phyloP scores from a whole-genome alignment of 2,329 filamentous ascomycete genomes.

The Nemania sp. region DNA sequence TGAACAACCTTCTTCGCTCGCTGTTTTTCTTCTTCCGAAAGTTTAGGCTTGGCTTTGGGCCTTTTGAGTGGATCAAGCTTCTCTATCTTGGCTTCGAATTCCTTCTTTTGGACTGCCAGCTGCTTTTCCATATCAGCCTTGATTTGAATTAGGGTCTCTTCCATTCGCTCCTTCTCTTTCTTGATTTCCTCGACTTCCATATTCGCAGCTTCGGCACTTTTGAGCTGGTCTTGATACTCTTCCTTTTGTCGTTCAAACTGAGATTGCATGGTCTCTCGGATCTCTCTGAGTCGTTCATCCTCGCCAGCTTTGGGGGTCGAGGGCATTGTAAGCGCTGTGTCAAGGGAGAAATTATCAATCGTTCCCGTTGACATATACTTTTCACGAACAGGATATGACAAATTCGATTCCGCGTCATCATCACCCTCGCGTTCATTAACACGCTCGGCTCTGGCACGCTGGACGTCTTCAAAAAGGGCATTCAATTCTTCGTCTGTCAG shows the following conservation, averaged over 20 bases:
- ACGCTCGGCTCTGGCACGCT: conserved; percentile 82
- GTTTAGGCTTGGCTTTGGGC: conserved; percentile 69
- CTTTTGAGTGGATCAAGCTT: conserved; percentile 75
- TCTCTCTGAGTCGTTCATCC: conserved; percentile 79
- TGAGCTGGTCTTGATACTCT: conserved; percentile 82
- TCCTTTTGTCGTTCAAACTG: conserved; percentile 88
- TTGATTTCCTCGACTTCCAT: conserved; percentile 86
- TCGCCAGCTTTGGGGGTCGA: conserved; percentile 87
- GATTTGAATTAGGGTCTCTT: conserved; percentile 78
- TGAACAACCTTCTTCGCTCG: conserved; percentile 74
- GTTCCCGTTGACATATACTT: conserved; percentile 97
- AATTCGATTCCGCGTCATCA: conserved; percentile 89
- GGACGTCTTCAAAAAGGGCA: conserved; percentile 91
- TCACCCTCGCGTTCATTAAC: conserved; percentile 81
- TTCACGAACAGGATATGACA: conserved; percentile 88
- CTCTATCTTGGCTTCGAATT: conserved; percentile 86
- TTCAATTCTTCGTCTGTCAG: conserved; percentile 95
- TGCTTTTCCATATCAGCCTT: conserved; percentile 93
- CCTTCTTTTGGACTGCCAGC: conserved; percentile 83
- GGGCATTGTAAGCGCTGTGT: conserved; percentile 93
- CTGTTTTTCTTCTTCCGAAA: conserved; percentile 78
- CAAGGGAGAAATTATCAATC: conserved; percentile 94
- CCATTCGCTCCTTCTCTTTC: conserved; percentile 86
- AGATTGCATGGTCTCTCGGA: conserved; percentile 84
- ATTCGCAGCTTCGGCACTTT: conserved; percentile 78